Evolutionary conservation across 768 basidiomycete genomes (phyloP), one percentile per base, ranked within the genome.

Genomic region (Lentinula aciculospora): DNA sequence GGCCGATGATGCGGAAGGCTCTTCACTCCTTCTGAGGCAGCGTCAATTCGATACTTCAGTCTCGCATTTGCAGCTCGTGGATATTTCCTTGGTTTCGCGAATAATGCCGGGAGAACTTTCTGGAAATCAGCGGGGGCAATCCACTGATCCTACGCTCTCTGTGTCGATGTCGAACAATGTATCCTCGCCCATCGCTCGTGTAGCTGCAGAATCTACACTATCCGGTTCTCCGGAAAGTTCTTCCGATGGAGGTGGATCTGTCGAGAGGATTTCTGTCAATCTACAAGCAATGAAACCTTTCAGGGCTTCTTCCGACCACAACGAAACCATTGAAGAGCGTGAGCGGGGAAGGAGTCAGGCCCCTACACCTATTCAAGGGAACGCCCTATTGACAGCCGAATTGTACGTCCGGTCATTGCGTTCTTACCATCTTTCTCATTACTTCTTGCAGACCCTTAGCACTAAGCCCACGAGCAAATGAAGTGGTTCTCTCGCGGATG

Each of bases 331-430:
- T 40, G 54, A 23, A 12, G 54, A 53, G 23, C 34, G 19, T 12
- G 74, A 76, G 54, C 72, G 85, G 19, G 85, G 85, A 2, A 73
- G 85, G 44, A 79, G 79, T 60, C 74, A 79, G 21, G 72, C 73
- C 9, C 72, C 78, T 62, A 84, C 84, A 17, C 82, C 85, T 9
- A 70, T 84, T 17, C 79, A 82, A 56, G 77, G 77, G 21, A 77
- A 81, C 63, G 75, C 73, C 2, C 62, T 67, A 4, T 71, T 13
- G 46, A 31, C 78, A 25, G 66, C 70, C 13, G 74, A 82, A 63
- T 77, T 79, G 85, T 84, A 60, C 61, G 79, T 63, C 51, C 47
- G 13, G 42, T 53, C 46, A 10, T 31, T 12, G 10, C 23, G 34
- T 31, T 23, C 28, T 15, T 6, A 49, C 57, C 48, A 44, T 29